These are phyloP conservation scores for Spathaspora sp. DNA, from an alignment of 1,139 yeast species.

Conservation along the genomic window DNA sequence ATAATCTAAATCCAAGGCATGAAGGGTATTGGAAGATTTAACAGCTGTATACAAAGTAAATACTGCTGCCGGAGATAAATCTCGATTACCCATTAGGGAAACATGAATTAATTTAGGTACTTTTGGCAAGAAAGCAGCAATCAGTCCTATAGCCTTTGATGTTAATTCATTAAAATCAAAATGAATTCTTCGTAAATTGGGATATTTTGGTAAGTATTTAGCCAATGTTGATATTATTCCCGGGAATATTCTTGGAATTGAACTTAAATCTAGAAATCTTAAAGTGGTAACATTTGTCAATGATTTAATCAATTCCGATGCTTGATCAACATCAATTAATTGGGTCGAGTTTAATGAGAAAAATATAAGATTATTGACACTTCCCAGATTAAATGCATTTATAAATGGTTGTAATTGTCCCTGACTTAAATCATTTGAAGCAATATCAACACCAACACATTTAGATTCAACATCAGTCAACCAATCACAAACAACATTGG, in stretches of 20 bases:
- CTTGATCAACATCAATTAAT: constrained; percentile 53
- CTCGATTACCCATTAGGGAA: constrained; percentile 65
- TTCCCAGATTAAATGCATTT: constrained; percentile 35
- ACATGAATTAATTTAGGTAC: constrained; percentile 74
- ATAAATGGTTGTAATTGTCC: constrained; percentile 54
- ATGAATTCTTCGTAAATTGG: constrained; percentile 69
- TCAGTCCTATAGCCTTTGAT: constrained; percentile 60
- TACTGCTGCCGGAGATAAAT: constrained; percentile 56
- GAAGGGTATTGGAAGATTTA: constrained; percentile 60
- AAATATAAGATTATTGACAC: constrained; percentile 48
- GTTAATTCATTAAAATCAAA: constrained; percentile 71
- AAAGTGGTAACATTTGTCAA: constrained; percentile 55
- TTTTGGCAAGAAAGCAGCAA: constrained; percentile 69
- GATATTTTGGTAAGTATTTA: constrained; percentile 63
- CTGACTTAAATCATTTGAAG: constrained; percentile 69
- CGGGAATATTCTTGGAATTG: constrained; percentile 74
- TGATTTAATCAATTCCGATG: constrained; percentile 50
- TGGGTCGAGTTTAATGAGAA: constrained; percentile 74
- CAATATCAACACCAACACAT: constrained; percentile 82
- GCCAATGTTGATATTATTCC: constrained; percentile 60
- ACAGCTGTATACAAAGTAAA: constrained; percentile 73
- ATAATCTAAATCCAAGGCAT: constrained; percentile 72
- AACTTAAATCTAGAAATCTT: constrained; percentile 74
- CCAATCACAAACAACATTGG: constrained; percentile 62
- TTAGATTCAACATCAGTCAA: constrained; percentile 49